Evolutionary conservation across 139 green algal genomes (phyloP), one percentile per base, ranked within the genome.

Genomic region (Haematococcus lacustris): DNA sequence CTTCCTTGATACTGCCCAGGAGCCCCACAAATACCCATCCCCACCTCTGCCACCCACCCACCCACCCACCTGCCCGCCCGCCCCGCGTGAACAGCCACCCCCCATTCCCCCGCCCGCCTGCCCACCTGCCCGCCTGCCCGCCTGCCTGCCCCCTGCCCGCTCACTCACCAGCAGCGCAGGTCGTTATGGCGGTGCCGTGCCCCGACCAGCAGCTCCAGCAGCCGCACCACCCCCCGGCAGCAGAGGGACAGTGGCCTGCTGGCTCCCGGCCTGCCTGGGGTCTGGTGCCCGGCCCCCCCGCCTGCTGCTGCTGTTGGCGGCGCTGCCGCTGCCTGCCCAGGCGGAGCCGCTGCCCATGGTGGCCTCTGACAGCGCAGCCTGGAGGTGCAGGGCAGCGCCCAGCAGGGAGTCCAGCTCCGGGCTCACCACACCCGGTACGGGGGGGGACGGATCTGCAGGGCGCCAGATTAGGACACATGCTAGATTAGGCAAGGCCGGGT

Each of bases 371-470:
- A 47, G 33, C 39, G 60, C 69, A 32, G 81, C 47, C 63, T 84
- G 75, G 51, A 88, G 68, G n/a, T 76, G 33, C 77, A 82, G 70
- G 43, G 84, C 47, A 13, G 70, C 53, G 3, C 61, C 66, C 41
- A 86, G 62, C 57, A 86, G 75, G 50, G 35, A 6, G 13, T 33
- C 21, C 65, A 89, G 71, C 41, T 71, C 51, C 3, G 74, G 43
- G 3, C 71, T 80, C 23, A 73, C 73, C 32, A 89, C 78, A 3
- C 70, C 62, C 33, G 76, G 59, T 3, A 90, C 76, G 0, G 84
- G 71, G 26, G 69, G 43, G 51, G 7, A 91, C 76, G n/a, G 38
- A 59, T 51, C 85, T 88, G 74, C 84, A 77, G 77, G 25, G 66
- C 25, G 73, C 35, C 51, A 40, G 9, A 17, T 61, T 3, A 51